Evolutionary conservation across 2,329 filamentous ascomycete genomes (phyloP), one percentile per base, ranked within the genome.

Genomic region (Colletotrichum horii): DNA sequence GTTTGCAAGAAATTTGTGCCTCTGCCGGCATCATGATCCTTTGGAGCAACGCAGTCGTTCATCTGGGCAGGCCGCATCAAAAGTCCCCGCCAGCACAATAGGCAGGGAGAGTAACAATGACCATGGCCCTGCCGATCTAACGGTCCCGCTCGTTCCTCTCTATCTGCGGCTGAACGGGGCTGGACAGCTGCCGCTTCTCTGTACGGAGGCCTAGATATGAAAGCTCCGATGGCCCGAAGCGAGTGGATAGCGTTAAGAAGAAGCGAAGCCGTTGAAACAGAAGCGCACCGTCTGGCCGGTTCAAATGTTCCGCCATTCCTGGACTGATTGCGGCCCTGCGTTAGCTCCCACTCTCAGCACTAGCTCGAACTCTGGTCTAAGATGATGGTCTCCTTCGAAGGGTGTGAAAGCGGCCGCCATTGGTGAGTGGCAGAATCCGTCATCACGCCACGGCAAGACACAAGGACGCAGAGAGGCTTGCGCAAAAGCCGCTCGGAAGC

Each of bases 381-480:
- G 68, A 71, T 71, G 72, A 67, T n/a, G 26, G 64, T 24, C 62
- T 28, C 43, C 65, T 73, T 38, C 28, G 62, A 30, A 62, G 26
- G 43, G 38, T 34, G 43, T 22, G n/a, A 48, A 36, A 16, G 56
- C 70, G 30, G 38, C 56, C 58, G 26, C 62, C 64, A 68, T 65
- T 72, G 56, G 73, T 30, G 56, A 43, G 58, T 62, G 43, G 56
- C 56, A 58, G 43, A 64, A n/a, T 36, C 62, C 43, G 62, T 62
- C 64, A 28, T 75, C 69, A 75, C 64, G 43, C 69, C 73, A 75
- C 64, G 55, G 73, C 67, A 72, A 75, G 73, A 75, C 73, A 75
- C 55, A 34, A 56, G 62, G 26, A 66, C 34, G 38, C 32, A 48
- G 30, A 65, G 30, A 55, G 68, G 55, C 64, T 56, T 72, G 56